Percentiles rank a stretch among this genome's conserved stretches.
These are phyloP conservation scores for Chalara sp. DNA, from an alignment of 2,329 filamentous ascomycete genomes.

Conservation along the genomic window DNA sequence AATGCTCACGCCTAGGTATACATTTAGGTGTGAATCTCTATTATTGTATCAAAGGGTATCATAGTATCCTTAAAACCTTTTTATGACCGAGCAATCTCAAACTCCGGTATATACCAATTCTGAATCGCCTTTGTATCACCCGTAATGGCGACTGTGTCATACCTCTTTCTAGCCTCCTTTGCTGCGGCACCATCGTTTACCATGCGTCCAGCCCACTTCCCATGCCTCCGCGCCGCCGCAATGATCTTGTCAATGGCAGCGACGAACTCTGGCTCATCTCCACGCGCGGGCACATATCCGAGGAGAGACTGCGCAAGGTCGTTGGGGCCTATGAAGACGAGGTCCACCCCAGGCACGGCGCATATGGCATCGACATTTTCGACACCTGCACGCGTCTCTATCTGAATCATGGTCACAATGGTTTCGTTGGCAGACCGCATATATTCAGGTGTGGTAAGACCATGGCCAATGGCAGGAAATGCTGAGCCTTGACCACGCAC, in stretches of 20 bases:
- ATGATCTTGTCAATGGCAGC: constrained; percentile 39
- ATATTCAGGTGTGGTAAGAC: constrained; percentile 40
- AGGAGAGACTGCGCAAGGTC: constrained; percentile 34
- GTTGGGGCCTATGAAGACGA: constrained; percentile 40
- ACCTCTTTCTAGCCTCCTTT: constrained; percentile 32
- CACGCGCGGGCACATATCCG: constrained; percentile 39
- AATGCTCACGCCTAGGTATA: background rate
- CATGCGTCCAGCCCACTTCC: constrained; percentile 44
- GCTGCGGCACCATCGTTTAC: constrained; percentile 36
- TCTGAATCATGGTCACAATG: constrained; percentile 38
- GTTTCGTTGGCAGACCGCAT: constrained; percentile 43
- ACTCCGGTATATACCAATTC: constrained; percentile 40
- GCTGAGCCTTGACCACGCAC: constrained; percentile 43
- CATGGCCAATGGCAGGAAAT: constrained; percentile 39
- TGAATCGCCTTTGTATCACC: constrained; percentile 41
- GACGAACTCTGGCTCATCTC: constrained; percentile 40
- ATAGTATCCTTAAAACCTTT: background rate
- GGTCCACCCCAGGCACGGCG: constrained; percentile 35
- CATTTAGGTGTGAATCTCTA: background rate
- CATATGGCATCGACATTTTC: constrained; percentile 39
- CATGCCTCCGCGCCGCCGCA: constrained; percentile 37
- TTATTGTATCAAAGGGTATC: background rate
- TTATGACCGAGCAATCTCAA: constrained; percentile 32
- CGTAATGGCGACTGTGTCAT: constrained; percentile 39
- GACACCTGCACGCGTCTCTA: constrained; percentile 36